phyloP scores from a whole-genome alignment of 495 filamentous ascomycete species.

The Lasiosphaeria hispida region DNA sequence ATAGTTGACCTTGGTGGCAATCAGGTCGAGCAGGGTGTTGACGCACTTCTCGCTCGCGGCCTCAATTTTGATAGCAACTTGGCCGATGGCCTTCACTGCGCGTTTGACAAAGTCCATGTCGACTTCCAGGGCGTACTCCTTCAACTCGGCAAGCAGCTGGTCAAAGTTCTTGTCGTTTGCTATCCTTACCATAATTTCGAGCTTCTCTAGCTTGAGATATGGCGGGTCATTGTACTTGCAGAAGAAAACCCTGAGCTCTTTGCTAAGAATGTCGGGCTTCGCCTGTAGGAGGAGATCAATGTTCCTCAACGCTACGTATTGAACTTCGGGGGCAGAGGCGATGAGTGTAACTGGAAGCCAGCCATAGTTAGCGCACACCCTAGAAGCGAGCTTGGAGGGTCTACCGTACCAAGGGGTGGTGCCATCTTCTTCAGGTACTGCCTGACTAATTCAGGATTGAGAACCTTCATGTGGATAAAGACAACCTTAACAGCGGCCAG shows the following conservation, averaged over 20 bases:
- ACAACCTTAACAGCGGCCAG: conserved; percentile 96
- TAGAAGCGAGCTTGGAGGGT: background rate
- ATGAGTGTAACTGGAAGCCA: conserved; percentile 75
- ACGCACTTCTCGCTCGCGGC: conserved; percentile 90
- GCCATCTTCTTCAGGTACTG: conserved; percentile 98
- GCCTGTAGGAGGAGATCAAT: conserved; percentile 95
- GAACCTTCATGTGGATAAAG: conserved; percentile 89
- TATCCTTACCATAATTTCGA: conserved; percentile 99
- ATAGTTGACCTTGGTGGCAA: conserved; percentile 97
- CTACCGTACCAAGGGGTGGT: conserved; percentile 74
- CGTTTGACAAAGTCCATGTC: conserved; percentile 98
- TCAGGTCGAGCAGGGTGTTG: conserved; percentile 87
- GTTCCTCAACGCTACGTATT: conserved; percentile 94
- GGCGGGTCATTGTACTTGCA: conserved; percentile 99
- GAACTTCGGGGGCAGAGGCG: conserved; percentile 92
- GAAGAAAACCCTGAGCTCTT: conserved; percentile 97
- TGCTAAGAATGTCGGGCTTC: conserved; percentile 92
- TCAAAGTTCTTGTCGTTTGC: conserved; percentile 97
- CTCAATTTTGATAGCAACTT: conserved; percentile 98
- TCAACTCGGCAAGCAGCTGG: conserved; percentile 88
- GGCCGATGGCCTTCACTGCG: conserved; percentile 92
- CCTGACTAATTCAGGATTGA: conserved; percentile 71
- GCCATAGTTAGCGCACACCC: conserved; percentile 19
- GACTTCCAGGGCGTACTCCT: conserved; percentile 96
- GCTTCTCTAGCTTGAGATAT: conserved; percentile 95